Conservation (phyloP, 331 rosid species). For the Malus hybrid region DNA sequence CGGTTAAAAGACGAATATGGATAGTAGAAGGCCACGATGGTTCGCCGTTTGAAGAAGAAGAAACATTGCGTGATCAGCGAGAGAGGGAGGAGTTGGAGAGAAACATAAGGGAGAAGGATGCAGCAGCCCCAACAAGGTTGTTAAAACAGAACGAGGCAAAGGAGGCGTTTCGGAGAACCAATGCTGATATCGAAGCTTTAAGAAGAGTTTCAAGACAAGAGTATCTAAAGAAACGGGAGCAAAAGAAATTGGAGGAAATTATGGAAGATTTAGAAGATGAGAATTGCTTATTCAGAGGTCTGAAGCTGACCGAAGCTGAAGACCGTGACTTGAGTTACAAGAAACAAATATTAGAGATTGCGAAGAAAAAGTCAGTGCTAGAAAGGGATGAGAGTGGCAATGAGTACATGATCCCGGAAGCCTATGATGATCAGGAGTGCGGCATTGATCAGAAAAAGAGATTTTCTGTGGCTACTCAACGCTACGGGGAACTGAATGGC, state of each 20-base stretch:
- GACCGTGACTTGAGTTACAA: neutral
- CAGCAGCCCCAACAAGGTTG: slow-evolving; percentile 53
- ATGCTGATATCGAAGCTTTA: neutral
- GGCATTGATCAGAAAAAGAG: no score
- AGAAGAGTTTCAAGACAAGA: neutral
- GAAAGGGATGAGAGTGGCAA: neutral
- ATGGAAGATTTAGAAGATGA: neutral
- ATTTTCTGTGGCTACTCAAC: neutral
- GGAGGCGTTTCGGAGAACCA: neutral
- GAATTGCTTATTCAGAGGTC: neutral
- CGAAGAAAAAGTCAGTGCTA: neutral
- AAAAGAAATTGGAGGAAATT: neutral
- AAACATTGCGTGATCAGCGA: slow-evolving; percentile 68
- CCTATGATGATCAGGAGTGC: no score
- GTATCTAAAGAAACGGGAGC: neutral
- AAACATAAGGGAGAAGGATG: slow-evolving; percentile 65
- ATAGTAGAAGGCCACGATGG: slow-evolving; percentile 34
- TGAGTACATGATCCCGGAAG: no score
- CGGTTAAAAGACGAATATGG: slow-evolving; percentile 44
- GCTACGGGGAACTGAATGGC: neutral
- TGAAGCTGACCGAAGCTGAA: neutral
- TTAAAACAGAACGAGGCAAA: neutral
- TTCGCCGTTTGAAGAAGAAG: slow-evolving; percentile 73
- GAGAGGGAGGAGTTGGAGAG: slow-evolving; percentile 78
- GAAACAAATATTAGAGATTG: neutral